Conservation (phyloP, 2,329 filamentous ascomycete genomes). For the Achaetomium macrosporum region DNA sequence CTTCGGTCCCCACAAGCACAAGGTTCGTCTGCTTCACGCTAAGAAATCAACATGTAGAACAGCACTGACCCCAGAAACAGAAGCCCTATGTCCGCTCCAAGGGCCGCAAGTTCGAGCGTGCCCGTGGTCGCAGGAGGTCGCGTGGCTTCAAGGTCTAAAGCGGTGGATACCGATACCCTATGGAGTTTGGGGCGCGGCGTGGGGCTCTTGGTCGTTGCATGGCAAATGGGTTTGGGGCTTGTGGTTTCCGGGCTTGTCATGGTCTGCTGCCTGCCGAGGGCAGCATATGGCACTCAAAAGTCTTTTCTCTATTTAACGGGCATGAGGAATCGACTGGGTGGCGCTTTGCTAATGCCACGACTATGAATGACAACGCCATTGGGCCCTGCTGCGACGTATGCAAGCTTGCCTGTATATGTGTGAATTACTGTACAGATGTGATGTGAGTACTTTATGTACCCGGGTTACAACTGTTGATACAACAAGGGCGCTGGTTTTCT, state of each 20-base stretch:
- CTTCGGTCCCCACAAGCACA: constrained; percentile 95
- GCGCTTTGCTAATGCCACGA: constrained; percentile 6
- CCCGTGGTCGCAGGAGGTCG: constrained; percentile 97
- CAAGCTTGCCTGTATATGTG: background rate
- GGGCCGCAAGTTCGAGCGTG: constrained; percentile 99
- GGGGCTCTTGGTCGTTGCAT: constrained; percentile 20
- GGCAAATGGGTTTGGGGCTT: constrained; percentile 20
- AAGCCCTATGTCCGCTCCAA: constrained; percentile 97
- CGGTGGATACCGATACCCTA: constrained; percentile 14
- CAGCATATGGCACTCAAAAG: constrained; percentile 23
- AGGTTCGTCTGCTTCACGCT: constrained; percentile 52
- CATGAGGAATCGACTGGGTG: constrained; percentile 19
- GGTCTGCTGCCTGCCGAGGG: constrained; percentile 9
- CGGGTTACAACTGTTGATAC: background rate
- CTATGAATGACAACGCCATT: constrained; percentile 18
- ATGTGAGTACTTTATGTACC: background rate
- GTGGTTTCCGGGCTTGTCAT: constrained; percentile 18
- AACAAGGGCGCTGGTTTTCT: background rate
- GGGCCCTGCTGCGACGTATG: background rate
- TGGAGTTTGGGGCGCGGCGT: constrained; percentile 20
- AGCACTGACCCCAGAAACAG: constrained; percentile 45
- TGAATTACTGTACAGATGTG: background rate
- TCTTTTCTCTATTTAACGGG: constrained; percentile 18
- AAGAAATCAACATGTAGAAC: background rate
- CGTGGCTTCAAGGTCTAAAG: constrained; percentile 99